Percentiles rank a stretch among this genome's conserved stretches.
These are phyloP conservation scores for Boletus subparvulus DNA, from an alignment of 768 basidiomycete genomes.

Conservation along the genomic window DNA sequence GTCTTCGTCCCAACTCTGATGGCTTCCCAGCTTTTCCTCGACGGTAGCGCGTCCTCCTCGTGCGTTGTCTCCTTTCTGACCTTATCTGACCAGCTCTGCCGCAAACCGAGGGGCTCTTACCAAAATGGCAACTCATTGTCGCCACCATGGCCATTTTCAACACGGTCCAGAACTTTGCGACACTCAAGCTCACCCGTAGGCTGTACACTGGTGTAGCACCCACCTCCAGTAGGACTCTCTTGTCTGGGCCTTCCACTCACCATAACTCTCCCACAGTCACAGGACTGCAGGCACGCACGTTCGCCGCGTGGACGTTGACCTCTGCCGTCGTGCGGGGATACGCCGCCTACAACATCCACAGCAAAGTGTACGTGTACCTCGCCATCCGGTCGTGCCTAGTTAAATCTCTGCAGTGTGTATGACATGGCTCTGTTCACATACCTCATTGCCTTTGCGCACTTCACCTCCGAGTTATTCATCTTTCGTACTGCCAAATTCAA, in stretches of 20 bases:
- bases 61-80: not conserved
- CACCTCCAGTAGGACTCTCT: conserved; percentile 36
- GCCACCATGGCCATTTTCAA: conserved; percentile 82
- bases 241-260: not conserved
- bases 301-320: conserved; percentile 88
- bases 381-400: not conserved
- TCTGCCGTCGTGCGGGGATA: conserved; percentile 81
- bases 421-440: conserved; percentile 87
- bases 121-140: conserved; percentile 86
- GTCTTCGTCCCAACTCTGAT: conserved; percentile 1
- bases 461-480: conserved; percentile 80
- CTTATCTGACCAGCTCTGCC: conserved; percentile 52
- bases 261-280: conserved; percentile 57
- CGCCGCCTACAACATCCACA: conserved; percentile 85
- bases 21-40: conserved; percentile 20
- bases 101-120: conserved; percentile 65
- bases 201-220: conserved; percentile 59
- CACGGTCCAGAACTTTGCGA: conserved; percentile 77
- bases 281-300: conserved; percentile 81
- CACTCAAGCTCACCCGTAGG: conserved; percentile 71
- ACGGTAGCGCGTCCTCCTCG: conserved; percentile 12
- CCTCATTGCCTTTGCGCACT: conserved; percentile 88
- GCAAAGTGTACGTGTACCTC: conserved; percentile 62
- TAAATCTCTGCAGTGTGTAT: conserved; percentile 63
- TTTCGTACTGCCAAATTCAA: conserved; percentile 72